Evolutionary conservation across 2,329 filamentous ascomycete genomes (phyloP).

Genomic region (Ascochyta fabae): DNA sequence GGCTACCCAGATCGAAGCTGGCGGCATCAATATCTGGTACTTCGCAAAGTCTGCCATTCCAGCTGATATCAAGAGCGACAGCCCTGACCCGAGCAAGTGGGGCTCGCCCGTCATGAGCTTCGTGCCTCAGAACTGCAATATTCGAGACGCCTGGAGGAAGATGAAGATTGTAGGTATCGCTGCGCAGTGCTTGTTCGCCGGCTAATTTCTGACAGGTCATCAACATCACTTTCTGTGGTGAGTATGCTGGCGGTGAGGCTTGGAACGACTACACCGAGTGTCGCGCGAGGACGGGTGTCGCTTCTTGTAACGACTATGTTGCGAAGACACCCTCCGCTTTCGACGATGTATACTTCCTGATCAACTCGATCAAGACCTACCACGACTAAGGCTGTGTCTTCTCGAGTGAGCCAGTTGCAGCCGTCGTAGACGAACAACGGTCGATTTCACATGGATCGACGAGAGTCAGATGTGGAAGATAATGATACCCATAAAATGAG

Average conservation of each 20-base stretch:
- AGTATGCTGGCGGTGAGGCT: conserved; percentile 39
- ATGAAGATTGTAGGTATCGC: conserved; percentile 23
- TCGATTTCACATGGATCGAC: no score
- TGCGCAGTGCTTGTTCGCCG: neutral
- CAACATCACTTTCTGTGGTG: conserved; percentile 58
- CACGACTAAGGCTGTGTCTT: neutral
- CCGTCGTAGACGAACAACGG: no score
- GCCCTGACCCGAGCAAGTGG: conserved; percentile 56
- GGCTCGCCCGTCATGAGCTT: conserved; percentile 41
- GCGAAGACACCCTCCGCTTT: conserved; percentile 27
- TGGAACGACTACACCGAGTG: conserved; percentile 55
- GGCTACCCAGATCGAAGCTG: conserved; percentile 56
- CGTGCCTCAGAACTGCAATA: conserved; percentile 48
- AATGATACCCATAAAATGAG: no score
- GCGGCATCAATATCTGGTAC: conserved; percentile 60
- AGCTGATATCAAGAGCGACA: conserved; percentile 50
- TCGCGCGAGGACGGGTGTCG: conserved; percentile 50
- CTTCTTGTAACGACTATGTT: conserved; percentile 43
- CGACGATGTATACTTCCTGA: conserved; percentile 27
- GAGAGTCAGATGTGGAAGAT: no score
- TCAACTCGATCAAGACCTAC: conserved; percentile 25
- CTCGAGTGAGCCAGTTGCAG: no score
- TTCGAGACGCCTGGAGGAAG: conserved; percentile 47
- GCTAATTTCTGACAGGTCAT: conserved; percentile 39
- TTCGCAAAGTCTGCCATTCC: conserved; percentile 56